Conservation (phyloP, 495 filamentous ascomycete genomes). For the Penicillium odoratum region DNA sequence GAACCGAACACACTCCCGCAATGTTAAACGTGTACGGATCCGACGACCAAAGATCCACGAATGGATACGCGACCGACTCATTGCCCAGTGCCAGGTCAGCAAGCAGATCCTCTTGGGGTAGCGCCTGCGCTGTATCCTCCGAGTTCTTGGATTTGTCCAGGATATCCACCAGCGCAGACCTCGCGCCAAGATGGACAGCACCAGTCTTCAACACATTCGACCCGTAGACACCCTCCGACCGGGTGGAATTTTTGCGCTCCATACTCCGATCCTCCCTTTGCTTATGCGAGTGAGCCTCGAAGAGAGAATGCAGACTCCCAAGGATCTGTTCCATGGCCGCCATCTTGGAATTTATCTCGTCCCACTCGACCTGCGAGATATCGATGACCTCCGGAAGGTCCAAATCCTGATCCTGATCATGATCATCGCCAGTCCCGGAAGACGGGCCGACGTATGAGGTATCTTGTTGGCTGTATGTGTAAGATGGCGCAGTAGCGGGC, state of each 20-base stretch:
- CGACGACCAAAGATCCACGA: constrained; percentile 64
- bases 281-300: constrained; percentile 34
- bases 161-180: constrained; percentile 55
- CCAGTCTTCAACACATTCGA: constrained; percentile 45
- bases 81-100: constrained; percentile 81
- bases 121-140: constrained; percentile 45
- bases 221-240: constrained; percentile 50
- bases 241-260: constrained; percentile 22
- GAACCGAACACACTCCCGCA: constrained; percentile 64
- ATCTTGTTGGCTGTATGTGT: constrained; percentile 14
- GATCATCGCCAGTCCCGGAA: constrained; percentile 19
- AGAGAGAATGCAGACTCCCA: constrained; percentile 37
- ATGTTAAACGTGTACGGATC: constrained; percentile 70
- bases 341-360: constrained; percentile 48
- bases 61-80: constrained; percentile 74
- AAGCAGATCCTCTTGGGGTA: constrained; percentile 77
- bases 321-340: constrained; percentile 46
- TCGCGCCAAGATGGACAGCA: constrained; percentile 56
- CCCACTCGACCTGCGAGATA: constrained; percentile 45
- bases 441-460: constrained; percentile 17
- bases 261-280: constrained; percentile 15
- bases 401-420: constrained; percentile 22
- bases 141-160: constrained; percentile 41
- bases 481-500: constrained; percentile 10
- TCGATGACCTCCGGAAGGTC: constrained; percentile 36